Percentiles rank a stretch among this genome's conserved stretches.
These are phyloP conservation scores for Boletus reticuloceps DNA, from an alignment of 768 basidiomycete genomes.

Conservation along the genomic window DNA sequence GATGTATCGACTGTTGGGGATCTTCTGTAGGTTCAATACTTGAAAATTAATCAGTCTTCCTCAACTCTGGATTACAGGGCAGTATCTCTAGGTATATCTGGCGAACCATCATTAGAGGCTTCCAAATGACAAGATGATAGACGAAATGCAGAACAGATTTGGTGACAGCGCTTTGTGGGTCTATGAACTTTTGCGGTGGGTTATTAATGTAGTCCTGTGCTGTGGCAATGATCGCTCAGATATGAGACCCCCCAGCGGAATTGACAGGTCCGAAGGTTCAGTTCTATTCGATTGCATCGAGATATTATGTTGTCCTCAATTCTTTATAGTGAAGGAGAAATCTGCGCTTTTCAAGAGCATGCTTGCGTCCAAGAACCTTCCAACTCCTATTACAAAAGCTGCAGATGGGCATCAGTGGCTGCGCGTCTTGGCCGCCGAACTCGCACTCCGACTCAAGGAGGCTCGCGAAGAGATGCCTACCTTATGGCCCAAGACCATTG, in stretches of 20 bases:
- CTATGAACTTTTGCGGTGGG: slow-evolving; percentile 83
- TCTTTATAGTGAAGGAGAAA: slow-evolving; percentile 76
- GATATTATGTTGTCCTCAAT: background rate
- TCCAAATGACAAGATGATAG: slow-evolving; percentile 33
- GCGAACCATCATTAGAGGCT: background rate
- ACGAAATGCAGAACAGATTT: slow-evolving; percentile 77
- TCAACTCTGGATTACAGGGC: slow-evolving; percentile 36
- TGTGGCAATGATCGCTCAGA: background rate
- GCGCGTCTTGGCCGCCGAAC: slow-evolving; percentile 84
- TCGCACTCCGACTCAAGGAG: slow-evolving; percentile 81
- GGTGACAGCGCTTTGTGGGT: slow-evolving; percentile 89
- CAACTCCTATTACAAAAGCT: slow-evolving; percentile 67
- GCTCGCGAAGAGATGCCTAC: slow-evolving; percentile 69
- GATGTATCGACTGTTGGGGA: slow-evolving; percentile 89
- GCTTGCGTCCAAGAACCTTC: slow-evolving; percentile 94
- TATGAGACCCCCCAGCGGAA: slow-evolving; percentile 50
- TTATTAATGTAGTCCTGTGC: background rate
- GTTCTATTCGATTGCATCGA: background rate
- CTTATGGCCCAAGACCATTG: slow-evolving; percentile 91
- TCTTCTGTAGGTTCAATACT: slow-evolving; percentile 60
- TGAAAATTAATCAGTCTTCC: background rate
- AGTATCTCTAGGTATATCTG: slow-evolving; percentile 51
- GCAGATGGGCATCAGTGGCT: slow-evolving; percentile 90
- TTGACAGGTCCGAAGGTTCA: slow-evolving; percentile 85
- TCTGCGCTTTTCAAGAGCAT: slow-evolving; percentile 82